Conservation (phyloP, 2,329 filamentous ascomycete genomes). For the Cercospora sp. region DNA sequence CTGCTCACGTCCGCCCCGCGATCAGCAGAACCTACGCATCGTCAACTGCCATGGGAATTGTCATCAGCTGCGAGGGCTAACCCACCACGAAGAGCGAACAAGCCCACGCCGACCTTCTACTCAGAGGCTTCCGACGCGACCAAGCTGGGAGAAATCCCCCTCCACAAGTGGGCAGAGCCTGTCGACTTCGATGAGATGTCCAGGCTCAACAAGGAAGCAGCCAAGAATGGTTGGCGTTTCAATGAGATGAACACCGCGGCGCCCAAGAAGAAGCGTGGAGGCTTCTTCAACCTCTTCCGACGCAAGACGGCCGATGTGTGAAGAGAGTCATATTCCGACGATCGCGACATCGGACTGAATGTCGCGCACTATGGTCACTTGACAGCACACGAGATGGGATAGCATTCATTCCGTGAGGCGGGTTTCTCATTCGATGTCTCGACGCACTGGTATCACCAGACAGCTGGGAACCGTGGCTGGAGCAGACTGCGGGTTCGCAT, state of each 20-base stretch:
- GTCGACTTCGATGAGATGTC: conserved; percentile 47
- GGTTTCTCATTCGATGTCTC: not conserved
- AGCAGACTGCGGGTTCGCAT: not conserved
- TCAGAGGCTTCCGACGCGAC: conserved; percentile 50
- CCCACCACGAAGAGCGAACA: conserved; percentile 19
- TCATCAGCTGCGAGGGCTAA: not conserved
- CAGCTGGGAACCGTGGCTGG: not conserved
- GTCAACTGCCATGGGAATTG: not conserved
- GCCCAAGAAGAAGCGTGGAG: conserved; percentile 23
- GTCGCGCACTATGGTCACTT: not conserved
- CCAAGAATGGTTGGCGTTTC: conserved; percentile 34
- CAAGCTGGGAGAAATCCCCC: conserved; percentile 51
- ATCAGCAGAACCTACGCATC: not conserved
- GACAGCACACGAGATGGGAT: not conserved
- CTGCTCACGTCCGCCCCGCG: not conserved
- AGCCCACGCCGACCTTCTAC: conserved; percentile 43
- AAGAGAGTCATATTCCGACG: not conserved
- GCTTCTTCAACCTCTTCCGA: conserved; percentile 28
- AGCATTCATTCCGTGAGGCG: not conserved
- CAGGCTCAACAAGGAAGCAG: conserved; percentile 44
- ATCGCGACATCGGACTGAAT: too few species aligned
- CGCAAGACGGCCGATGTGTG: conserved; percentile 13
- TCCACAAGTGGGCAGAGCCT: conserved; percentile 46
- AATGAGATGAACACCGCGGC: conserved; percentile 1
- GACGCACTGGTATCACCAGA: not conserved